These are phyloP conservation scores for Thalassia testudinum DNA, from an alignment of 116 monocot genomes.

Conservation along the genomic window DNA sequence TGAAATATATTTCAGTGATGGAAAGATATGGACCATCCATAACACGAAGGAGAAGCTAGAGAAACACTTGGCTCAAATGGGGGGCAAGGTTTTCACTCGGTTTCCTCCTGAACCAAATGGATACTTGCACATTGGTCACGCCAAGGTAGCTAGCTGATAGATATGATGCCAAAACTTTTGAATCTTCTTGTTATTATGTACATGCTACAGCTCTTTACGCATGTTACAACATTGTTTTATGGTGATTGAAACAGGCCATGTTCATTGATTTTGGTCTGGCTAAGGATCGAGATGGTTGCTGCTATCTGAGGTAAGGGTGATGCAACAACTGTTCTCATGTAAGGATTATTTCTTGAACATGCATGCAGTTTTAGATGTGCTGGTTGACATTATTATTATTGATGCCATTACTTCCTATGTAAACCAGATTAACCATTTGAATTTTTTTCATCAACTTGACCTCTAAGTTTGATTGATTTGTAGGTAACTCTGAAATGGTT, in stretches of 20 bases:
- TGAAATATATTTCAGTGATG: conserved; percentile 87
- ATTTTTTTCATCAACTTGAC: no score
- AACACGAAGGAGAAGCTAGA: conserved; percentile 73
- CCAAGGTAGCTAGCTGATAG: conserved; percentile 44
- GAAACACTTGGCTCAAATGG: conserved; percentile 58
- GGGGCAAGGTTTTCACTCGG: conserved; percentile 80
- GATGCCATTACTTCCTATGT: no score
- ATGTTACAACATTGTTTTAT: no score
- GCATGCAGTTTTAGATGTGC: not conserved
- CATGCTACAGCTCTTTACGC: not conserved
- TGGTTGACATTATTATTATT: no score
- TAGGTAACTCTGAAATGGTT: no score
- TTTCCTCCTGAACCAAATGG: conserved; percentile 99
- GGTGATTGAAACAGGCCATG: conserved; percentile 50
- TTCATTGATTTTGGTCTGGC: conserved; percentile 91
- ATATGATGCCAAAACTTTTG: no score
- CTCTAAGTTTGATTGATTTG: no score
- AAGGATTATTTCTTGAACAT: not conserved
- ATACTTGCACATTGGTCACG: conserved; percentile 96
- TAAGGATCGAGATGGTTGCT: conserved; percentile 59
- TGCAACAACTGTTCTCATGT: no score
- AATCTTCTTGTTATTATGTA: not conserved
- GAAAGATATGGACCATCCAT: conserved; percentile 65
- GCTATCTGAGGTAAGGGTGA: conserved; percentile 69
- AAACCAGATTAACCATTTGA: no score